Evolutionary conservation across 2,329 filamentous ascomycete species (phyloP).

Genomic region (Penicillium frequentans): DNA sequence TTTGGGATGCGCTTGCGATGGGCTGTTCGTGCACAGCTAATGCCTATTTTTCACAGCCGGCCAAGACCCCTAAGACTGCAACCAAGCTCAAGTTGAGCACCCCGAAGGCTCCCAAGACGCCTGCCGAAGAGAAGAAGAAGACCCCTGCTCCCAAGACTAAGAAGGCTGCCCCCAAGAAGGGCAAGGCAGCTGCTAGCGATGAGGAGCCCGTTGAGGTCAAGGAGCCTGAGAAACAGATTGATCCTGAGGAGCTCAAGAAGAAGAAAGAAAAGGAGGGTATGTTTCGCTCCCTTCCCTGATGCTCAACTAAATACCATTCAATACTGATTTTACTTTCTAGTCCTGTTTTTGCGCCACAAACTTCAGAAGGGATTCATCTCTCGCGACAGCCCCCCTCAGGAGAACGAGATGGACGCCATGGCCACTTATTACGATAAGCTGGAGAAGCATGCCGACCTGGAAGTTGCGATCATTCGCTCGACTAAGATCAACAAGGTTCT

Average conservation of each 20-base stretch:
- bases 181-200: conserved; percentile 35
- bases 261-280: conserved; percentile 60
- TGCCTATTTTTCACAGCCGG: conserved; percentile 46
- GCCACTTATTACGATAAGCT: conserved; percentile 62
- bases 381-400: conserved; percentile 79
- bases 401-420: conserved; percentile 58
- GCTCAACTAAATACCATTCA: not conserved
- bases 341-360: conserved; percentile 92
- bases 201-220: conserved; percentile 56
- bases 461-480: conserved; percentile 80
- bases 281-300: conserved; percentile 7
- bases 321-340: conserved; percentile 38
- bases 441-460: conserved; percentile 76
- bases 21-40: not conserved
- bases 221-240: conserved; percentile 54
- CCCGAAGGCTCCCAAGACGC: conserved; percentile 66
- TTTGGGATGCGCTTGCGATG: not conserved
- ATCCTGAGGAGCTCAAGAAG: conserved; percentile 55
- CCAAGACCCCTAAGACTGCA: conserved; percentile 64
- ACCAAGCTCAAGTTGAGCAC: conserved; percentile 54
- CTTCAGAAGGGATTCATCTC: conserved; percentile 92
- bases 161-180: conserved; percentile 47
- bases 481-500: conserved; percentile 99
- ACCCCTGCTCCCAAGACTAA: conserved; percentile 57
- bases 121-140: conserved; percentile 48